Evolutionary conservation across 2,329 filamentous ascomycete genomes (phyloP).

Genomic region (Ramularia endophylla): DNA sequence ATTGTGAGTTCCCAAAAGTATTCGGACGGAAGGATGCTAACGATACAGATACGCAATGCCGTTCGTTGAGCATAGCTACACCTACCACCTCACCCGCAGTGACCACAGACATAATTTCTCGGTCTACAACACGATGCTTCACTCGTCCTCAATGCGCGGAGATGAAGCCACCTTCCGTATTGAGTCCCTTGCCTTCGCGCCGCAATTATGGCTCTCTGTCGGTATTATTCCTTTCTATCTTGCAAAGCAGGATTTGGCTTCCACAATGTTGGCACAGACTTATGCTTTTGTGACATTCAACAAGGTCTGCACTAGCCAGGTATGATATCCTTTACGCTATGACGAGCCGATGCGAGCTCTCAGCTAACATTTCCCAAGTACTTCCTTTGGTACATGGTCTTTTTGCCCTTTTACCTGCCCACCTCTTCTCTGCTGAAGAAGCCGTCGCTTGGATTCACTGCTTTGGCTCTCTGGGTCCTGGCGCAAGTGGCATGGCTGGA

Average conservation of each 20-base stretch:
- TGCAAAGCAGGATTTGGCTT: constrained; percentile 73
- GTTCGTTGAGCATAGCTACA: constrained; percentile 84
- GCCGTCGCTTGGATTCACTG: constrained; percentile 56
- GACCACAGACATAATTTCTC: constrained; percentile 99
- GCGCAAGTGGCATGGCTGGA: constrained; percentile 56
- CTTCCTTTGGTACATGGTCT: constrained; percentile 96
- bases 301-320: constrained; percentile 98
- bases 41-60: constrained; percentile 62
- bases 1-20: constrained; percentile 47
- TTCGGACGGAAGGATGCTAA: constrained; percentile 9
- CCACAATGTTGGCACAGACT: constrained; percentile 87
- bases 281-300: constrained; percentile 98
- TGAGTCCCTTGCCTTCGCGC: constrained; percentile 81
- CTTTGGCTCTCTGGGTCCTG: constrained; percentile 65
- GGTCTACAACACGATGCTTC: constrained; percentile 86
- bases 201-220: constrained; percentile 76
- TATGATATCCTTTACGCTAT: constrained; percentile 39
- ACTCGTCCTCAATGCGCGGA: constrained; percentile 66
- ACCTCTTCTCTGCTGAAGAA: constrained; percentile 62
- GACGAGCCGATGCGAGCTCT: too few species aligned
- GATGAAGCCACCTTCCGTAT: constrained; percentile 44
- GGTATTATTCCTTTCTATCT: constrained; percentile 68
- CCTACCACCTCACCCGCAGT: constrained; percentile 87
- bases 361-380: constrained; percentile 55
- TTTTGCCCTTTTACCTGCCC: constrained; percentile 86